Evolutionary conservation across 345 rosid species (phyloP).

Genomic region (Dovyalis caffra): DNA sequence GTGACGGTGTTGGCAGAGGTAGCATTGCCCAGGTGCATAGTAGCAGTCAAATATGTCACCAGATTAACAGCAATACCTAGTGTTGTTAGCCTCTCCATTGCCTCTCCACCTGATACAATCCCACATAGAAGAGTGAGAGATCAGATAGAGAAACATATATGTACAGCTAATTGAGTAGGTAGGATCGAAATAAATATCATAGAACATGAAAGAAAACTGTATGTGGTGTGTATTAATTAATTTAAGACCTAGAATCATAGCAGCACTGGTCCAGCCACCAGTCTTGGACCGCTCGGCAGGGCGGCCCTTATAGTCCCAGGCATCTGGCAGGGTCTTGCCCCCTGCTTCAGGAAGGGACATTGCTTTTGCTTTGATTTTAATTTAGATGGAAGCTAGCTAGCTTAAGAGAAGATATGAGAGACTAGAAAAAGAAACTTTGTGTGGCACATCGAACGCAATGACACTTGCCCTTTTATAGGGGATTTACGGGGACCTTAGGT

Average conservation of each 20-base stretch:
- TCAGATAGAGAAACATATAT: too few species aligned
- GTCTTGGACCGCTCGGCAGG: conserved; percentile 58
- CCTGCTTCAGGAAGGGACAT: conserved; percentile 45
- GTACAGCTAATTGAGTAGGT: background rate
- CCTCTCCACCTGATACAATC: conserved; percentile 56
- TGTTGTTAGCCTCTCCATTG: conserved; percentile 84
- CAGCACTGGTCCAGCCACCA: conserved; percentile 92
- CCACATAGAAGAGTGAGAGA: background rate
- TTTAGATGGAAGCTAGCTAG: background rate
- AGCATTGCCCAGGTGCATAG: conserved; percentile 92
- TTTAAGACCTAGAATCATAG: conserved; percentile 75
- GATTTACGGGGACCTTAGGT: background rate
- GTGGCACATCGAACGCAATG: conserved; percentile 15
- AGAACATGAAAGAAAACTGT: background rate
- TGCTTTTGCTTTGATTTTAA: background rate
- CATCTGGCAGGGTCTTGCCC: conserved; percentile 56
- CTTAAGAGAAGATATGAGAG: background rate
- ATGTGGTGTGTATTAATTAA: background rate
- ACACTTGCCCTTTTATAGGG: conserved; percentile 31
- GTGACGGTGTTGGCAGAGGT: conserved; percentile 82
- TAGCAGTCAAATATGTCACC: conserved; percentile 86
- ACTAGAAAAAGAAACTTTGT: background rate
- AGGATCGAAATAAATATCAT: background rate
- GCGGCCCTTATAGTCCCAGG: conserved; percentile 91
- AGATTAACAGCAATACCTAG: conserved; percentile 89